These are phyloP conservation scores for Oryza glaberrima DNA, from an alignment of 176 grass and related monocot genomes.

Conservation along the genomic window DNA sequence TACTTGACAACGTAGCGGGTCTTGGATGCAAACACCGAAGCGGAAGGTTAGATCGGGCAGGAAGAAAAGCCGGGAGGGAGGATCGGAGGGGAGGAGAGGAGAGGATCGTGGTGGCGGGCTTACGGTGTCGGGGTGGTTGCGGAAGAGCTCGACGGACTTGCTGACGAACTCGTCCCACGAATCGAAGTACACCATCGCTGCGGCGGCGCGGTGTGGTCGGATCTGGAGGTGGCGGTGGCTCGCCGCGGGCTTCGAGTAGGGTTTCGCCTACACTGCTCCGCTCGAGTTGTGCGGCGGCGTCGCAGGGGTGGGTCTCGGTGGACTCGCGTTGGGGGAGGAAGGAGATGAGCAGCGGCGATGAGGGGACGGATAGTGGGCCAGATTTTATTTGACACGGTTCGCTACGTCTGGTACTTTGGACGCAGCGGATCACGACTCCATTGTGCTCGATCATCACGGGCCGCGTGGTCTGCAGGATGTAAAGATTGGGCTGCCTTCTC, in stretches of 20 bases:
- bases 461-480: too few relatives aligned
- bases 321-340: background rate
- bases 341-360: background rate
- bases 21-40: constrained; percentile 35
- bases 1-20: constrained; percentile 91
- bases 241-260: background rate
- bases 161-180: constrained; percentile 98
- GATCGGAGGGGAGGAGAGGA: background rate
- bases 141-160: constrained; percentile 86
- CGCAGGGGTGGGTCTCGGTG: background rate
- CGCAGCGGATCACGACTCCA: too few relatives aligned
- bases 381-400: too few relatives aligned
- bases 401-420: too few relatives aligned
- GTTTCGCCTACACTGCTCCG: background rate
- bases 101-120: constrained; percentile 10
- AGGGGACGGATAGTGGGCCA: background rate
- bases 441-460: too few relatives aligned
- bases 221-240: constrained; percentile 13
- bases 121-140: constrained; percentile 73
- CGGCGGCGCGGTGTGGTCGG: constrained; percentile 23
- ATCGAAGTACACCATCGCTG: constrained; percentile 84
- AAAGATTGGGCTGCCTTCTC: too few relatives aligned
- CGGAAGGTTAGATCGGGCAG: background rate
- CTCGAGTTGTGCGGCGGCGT: background rate
- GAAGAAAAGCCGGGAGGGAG: background rate